These are phyloP conservation scores for Earliella scabrosa DNA, from an alignment of 1,284 basidiomycete genomes.

Conservation along the genomic window DNA sequence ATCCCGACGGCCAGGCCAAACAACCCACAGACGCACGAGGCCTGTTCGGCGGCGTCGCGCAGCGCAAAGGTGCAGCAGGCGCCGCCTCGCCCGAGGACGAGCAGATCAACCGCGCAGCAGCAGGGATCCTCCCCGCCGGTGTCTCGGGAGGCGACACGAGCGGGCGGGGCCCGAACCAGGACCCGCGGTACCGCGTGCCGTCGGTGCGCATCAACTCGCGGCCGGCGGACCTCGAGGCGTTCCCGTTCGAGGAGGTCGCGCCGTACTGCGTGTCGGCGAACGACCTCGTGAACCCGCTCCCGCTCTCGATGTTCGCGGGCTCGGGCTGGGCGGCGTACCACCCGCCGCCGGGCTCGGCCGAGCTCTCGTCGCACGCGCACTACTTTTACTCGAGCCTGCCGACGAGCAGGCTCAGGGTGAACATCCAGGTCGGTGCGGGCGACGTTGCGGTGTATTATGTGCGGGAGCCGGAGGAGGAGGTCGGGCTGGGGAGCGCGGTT, in stretches of 20 bases:
- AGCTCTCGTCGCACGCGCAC: constrained; percentile 64
- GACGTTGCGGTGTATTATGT: constrained; percentile 84
- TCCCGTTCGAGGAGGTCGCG: constrained; percentile 80
- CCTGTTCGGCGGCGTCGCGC: constrained; percentile 76
- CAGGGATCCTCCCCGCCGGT: constrained; percentile 22
- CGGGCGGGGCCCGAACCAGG: constrained; percentile 26
- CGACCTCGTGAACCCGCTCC: constrained; percentile 93
- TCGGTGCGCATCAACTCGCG: constrained; percentile 75
- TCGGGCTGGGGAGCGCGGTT: constrained; percentile 63
- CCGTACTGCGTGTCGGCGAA: constrained; percentile 93
- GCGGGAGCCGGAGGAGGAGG: constrained; percentile 56
- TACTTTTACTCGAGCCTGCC: constrained; percentile 89
- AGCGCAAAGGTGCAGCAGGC: constrained; percentile 57
- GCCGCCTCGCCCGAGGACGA: constrained; percentile 30
- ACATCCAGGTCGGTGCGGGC: constrained; percentile 73
- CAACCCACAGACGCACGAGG: constrained; percentile 52
- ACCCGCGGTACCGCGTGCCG: constrained; percentile 62
- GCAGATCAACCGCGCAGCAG: constrained; percentile 25
- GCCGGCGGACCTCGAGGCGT: constrained; percentile 52
- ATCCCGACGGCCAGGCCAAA: constrained; percentile 32
- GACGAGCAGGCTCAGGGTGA: constrained; percentile 77
- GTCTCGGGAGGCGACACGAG: not conserved
- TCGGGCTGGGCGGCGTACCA: constrained; percentile 86
- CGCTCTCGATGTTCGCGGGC: constrained; percentile 86
- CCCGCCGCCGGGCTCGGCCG: constrained; percentile 52